Percentiles rank a stretch among this genome's conserved stretches.
Evolutionary conservation across 2,329 filamentous ascomycete genomes (phyloP).

Genomic region (Aspergillus sp.): DNA sequence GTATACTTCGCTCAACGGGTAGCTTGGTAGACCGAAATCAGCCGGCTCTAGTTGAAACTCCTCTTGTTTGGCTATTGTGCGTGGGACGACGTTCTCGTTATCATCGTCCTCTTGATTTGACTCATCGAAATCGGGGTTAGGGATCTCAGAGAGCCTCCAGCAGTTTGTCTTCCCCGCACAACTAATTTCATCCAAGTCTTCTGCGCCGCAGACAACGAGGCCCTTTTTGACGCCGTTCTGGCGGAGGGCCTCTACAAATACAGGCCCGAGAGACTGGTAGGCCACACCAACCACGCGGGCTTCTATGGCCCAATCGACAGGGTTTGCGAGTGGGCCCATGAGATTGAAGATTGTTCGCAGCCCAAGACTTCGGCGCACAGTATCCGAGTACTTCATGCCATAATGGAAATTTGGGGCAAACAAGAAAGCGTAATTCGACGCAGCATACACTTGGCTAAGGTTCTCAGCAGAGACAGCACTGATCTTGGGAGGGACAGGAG

Average conservation of each 20-base stretch:
- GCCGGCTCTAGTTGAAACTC: constrained; percentile 75
- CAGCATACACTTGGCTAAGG: constrained; percentile 70
- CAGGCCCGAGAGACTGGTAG: constrained; percentile 77
- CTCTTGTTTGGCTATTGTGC: constrained; percentile 60
- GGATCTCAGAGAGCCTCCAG: constrained; percentile 70
- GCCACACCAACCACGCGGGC: constrained; percentile 92
- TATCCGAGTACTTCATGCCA: constrained; percentile 85
- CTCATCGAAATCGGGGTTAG: constrained; percentile 45
- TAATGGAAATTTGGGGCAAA: constrained; percentile 96
- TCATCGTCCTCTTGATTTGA: constrained; percentile 45
- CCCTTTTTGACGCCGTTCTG: constrained; percentile 78
- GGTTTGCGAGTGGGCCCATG: constrained; percentile 87
- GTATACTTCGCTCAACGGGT: constrained; percentile 75
- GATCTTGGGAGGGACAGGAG: constrained; percentile 71
- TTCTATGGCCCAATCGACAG: constrained; percentile 79
- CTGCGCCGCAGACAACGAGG: constrained; percentile 86
- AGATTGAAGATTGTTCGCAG: constrained; percentile 98
- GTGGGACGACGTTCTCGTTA: constrained; percentile 40
- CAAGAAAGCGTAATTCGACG: constrained; percentile 89
- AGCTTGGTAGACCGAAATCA: constrained; percentile 81
- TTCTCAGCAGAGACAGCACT: constrained; percentile 70
- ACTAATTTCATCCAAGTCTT: constrained; percentile 93
- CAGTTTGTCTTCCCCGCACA: constrained; percentile 86
- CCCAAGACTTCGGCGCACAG: constrained; percentile 81
- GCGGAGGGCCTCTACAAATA: constrained; percentile 82